phyloP scores from a whole-genome alignment of 2,329 filamentous ascomycete genomes.

The Dendrostoma leiphaemia region DNA sequence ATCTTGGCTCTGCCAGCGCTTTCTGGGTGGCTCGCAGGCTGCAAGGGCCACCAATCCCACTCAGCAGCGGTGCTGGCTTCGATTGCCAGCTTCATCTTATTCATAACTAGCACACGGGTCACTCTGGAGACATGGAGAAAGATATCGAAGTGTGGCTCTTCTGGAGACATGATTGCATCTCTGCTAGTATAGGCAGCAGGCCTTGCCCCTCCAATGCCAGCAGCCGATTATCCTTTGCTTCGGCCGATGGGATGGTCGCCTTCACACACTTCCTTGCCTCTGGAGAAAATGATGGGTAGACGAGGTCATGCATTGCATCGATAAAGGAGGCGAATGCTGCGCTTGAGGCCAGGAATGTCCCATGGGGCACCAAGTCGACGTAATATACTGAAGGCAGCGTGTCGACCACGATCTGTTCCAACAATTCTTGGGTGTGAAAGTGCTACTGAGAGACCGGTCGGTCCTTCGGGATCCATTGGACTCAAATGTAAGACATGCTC shows the following conservation, averaged over 20 bases:
- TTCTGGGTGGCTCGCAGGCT: not conserved
- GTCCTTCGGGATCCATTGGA: not conserved
- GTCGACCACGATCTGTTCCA: not conserved
- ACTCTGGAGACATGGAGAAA: not conserved
- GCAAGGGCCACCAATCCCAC: not conserved
- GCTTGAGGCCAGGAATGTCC: not conserved
- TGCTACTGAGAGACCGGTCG: not conserved
- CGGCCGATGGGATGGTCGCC: not conserved
- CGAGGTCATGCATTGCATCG: not conserved
- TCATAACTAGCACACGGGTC: not conserved
- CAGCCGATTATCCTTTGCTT: not conserved
- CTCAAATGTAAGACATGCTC: not conserved
- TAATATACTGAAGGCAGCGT: not conserved
- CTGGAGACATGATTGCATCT: not conserved
- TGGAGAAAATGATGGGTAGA: not conserved
- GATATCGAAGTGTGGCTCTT: not conserved
- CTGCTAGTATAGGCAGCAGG: not conserved
- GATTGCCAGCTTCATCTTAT: not conserved
- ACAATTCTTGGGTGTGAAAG: not conserved
- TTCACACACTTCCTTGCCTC: not conserved
- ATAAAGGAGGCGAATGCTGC: not conserved
- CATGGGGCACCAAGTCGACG: not conserved
- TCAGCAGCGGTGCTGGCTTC: not conserved
- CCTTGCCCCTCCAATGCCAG: not conserved
- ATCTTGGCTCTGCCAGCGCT: not conserved